Evolutionary conservation across 352 stramenopile genomes (phyloP).

Genomic region (Blastocystis sp.): DNA sequence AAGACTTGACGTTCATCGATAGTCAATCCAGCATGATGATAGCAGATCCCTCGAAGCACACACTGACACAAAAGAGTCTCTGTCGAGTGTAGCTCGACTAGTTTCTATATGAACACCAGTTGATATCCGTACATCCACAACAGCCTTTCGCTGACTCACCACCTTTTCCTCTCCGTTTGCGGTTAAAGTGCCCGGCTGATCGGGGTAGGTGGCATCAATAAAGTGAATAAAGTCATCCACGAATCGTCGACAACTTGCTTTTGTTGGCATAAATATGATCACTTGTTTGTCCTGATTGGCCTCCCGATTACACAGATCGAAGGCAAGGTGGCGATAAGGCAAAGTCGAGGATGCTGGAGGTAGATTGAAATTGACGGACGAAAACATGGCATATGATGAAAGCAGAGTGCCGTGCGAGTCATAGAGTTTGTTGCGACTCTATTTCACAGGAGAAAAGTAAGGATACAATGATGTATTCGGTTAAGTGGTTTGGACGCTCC

Average conservation of each 20-base stretch:
- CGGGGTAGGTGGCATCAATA: background rate
- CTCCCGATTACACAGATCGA: background rate
- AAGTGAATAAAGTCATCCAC: background rate
- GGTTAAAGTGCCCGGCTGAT: background rate
- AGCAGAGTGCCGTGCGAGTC: background rate
- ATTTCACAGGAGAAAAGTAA: background rate
- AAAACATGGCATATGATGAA: background rate
- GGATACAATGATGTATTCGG: conserved; percentile 62
- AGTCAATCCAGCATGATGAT: conserved; percentile 67
- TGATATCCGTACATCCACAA: background rate
- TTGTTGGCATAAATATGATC: conserved; percentile 36
- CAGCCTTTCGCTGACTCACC: background rate
- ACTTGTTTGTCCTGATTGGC: conserved; percentile 42
- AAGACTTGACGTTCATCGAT: conserved; percentile 65
- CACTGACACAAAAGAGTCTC: background rate
- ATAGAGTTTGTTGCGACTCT: conserved; percentile 60
- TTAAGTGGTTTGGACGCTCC: conserved; percentile 65
- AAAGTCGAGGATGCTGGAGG: background rate
- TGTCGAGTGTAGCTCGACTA: background rate
- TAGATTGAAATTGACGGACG: background rate
- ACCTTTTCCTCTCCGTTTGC: background rate
- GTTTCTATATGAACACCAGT: background rate
- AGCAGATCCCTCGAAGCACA: conserved; percentile 64
- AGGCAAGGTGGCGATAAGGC: background rate
- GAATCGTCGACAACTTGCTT: background rate